A percentile compares a stretch with the other conserved stretches of the same genome.
Conservation (phyloP, 1,139 yeast species). For the Taphrina wiesneri region DNA sequence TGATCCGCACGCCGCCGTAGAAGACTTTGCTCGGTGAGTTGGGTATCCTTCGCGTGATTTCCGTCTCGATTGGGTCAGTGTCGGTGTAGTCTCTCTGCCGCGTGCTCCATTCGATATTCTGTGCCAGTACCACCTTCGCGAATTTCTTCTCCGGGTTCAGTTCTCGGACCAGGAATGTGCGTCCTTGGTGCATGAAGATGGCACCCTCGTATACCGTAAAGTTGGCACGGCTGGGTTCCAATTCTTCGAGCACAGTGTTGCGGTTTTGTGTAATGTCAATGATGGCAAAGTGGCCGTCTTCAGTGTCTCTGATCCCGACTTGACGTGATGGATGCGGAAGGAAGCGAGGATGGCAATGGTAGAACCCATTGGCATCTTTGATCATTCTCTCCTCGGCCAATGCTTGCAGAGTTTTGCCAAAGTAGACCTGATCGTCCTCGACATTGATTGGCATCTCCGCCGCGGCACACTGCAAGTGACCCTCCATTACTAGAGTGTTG, state of each 20-base stretch:
- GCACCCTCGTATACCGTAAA: slow-evolving; percentile 96
- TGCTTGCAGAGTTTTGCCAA: slow-evolving; percentile 44
- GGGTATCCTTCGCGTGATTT: slow-evolving; percentile 49
- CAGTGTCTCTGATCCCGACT: slow-evolving; percentile 74
- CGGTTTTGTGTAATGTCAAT: slow-evolving; percentile 79
- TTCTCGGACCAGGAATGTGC: slow-evolving; percentile 80
- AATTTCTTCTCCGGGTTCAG: slow-evolving; percentile 70
- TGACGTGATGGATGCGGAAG: slow-evolving; percentile 77
- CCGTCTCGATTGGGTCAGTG: slow-evolving; percentile 80
- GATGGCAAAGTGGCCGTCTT: slow-evolving; percentile 77
- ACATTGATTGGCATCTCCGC: slow-evolving; percentile 68
- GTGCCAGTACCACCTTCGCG: slow-evolving; percentile 80
- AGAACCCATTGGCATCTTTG: slow-evolving; percentile 53
- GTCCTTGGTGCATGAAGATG: slow-evolving; percentile 89
- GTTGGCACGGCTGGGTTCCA: slow-evolving; percentile 86
- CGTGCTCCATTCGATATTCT: slow-evolving; percentile 88
- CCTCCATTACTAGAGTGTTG: slow-evolving; percentile 63
- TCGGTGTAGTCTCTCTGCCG: slow-evolving; percentile 88
- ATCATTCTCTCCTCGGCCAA: slow-evolving; percentile 28
- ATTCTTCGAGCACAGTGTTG: slow-evolving; percentile 77
- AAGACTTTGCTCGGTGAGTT: slow-evolving; percentile 45
- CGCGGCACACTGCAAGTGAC: slow-evolving; percentile 93
- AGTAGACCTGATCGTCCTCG: slow-evolving; percentile 59
- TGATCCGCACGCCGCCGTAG: slow-evolving; percentile 70
- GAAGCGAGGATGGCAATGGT: slow-evolving; percentile 62